Conservation (phyloP, 352 stramenopile species). For the Phytopythium mirpurense region DNA sequence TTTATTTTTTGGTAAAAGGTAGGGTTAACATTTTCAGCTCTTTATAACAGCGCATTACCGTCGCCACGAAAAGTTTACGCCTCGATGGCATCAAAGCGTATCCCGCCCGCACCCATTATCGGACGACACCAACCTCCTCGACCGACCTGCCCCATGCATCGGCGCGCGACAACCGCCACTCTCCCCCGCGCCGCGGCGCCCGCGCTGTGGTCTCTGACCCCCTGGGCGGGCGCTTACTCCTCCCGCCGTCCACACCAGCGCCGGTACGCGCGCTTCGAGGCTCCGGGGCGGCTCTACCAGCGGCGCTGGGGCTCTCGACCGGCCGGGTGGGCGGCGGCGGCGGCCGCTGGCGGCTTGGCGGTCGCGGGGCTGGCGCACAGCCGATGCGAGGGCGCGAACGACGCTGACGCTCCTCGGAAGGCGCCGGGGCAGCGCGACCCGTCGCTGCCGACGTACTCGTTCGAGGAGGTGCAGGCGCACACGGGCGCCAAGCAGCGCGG, state of each 20-base stretch:
- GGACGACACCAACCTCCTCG: too few relatives aligned
- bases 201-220: slow-evolving; percentile 1
- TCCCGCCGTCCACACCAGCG: neutral
- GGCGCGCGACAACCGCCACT: slow-evolving; percentile 9
- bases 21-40: too few relatives aligned
- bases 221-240: neutral
- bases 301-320: slow-evolving; percentile 5
- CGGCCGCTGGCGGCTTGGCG: slow-evolving; percentile 9
- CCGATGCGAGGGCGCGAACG: too few relatives aligned
- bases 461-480: slow-evolving; percentile 71
- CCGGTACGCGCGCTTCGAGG: neutral
- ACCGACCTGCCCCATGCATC: too few relatives aligned
- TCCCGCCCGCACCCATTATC: too few relatives aligned
- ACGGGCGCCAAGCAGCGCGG: slow-evolving; percentile 64
- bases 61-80: too few relatives aligned
- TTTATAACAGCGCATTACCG: too few relatives aligned
- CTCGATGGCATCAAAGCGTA: too few relatives aligned
- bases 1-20: too few relatives aligned
- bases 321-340: slow-evolving; percentile 5
- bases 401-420: neutral
- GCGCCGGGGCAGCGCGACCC: slow-evolving; percentile 27
- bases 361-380: neutral
- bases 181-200: slow-evolving; percentile 8
- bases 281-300: neutral
- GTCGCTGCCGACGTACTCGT: slow-evolving; percentile 55